These are phyloP conservation scores for Bombardia bombarda DNA, from an alignment of 495 filamentous ascomycete species.

Conservation along the genomic window DNA sequence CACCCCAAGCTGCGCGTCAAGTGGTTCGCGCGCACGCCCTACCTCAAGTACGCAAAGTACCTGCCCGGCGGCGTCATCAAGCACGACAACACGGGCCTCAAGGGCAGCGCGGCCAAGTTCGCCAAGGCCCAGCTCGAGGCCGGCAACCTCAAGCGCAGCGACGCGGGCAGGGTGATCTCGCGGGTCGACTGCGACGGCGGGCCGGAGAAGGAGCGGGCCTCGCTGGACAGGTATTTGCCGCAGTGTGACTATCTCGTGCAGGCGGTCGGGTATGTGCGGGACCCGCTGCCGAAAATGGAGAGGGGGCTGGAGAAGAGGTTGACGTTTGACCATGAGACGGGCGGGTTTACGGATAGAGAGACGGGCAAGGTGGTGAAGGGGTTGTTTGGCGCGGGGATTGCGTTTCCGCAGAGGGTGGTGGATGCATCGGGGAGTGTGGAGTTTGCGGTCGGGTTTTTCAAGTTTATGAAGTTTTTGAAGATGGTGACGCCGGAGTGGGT, in stretches of 20 bases:
- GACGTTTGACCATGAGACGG: conserved; percentile 7
- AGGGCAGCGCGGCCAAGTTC: conserved; percentile 23
- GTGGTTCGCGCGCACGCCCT: conserved; percentile 15
- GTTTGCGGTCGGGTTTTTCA: conserved; percentile 14
- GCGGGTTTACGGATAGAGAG: neutral
- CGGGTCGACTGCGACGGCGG: conserved; percentile 3
- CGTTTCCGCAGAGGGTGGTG: conserved; percentile 13
- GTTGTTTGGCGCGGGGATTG: conserved; percentile 18
- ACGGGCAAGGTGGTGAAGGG: conserved; percentile 1
- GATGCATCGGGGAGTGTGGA: conserved; percentile 4
- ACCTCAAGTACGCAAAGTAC: conserved; percentile 11
- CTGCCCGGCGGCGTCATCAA: conserved; percentile 13
- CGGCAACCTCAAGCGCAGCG: conserved; percentile 29
- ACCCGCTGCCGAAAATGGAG: neutral
- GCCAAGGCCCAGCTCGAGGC: conserved; percentile 23
- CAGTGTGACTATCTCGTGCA: conserved; percentile 11
- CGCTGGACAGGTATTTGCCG: conserved; percentile 2
- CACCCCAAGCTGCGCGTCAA: conserved; percentile 31
- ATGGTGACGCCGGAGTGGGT: conserved; percentile 15
- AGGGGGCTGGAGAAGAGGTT: neutral
- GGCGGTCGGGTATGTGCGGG: conserved; percentile 9
- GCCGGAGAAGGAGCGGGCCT: conserved; percentile 1
- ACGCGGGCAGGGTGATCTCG: conserved; percentile 42
- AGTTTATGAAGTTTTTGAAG: conserved; percentile 17
- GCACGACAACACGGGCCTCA: conserved; percentile 27